Evolutionary conservation across 441 rosid genomes (phyloP).

Genomic region (Dalechampia spathulata): DNA sequence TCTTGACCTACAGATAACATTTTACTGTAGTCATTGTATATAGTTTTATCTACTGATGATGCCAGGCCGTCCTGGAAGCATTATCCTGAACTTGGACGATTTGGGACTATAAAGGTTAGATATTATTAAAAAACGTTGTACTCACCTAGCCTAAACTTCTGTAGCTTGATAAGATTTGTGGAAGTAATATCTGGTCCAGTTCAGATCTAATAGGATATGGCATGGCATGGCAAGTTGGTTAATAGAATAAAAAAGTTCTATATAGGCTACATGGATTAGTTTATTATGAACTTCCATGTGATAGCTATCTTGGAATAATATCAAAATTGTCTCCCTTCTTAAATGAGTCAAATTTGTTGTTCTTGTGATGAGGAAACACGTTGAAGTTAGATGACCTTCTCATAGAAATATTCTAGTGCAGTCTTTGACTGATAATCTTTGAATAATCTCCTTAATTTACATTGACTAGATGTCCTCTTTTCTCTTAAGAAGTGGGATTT

Average conservation of each 20-base stretch:
- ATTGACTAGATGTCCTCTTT: not conserved
- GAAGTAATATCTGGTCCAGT: not conserved
- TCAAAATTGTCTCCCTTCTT: not conserved
- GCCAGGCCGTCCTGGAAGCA: constrained; percentile 7
- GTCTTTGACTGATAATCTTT: not conserved
- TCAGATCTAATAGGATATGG: not conserved
- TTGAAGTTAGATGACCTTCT: no score
- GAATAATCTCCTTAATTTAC: not conserved
- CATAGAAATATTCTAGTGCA: not conserved
- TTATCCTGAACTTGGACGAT: not conserved
- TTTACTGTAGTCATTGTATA: not conserved
- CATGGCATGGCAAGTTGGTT: not conserved
- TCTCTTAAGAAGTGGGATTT: not conserved
- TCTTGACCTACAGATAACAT: not conserved
- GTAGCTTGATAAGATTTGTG: no score
- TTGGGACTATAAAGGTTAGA: no score
- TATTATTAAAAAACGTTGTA: no score
- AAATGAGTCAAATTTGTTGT: not conserved
- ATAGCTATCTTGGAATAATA: not conserved
- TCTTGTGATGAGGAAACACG: not conserved
- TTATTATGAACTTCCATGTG: not conserved
- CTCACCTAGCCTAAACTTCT: no score
- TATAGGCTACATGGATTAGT: not conserved
- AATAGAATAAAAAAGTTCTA: not conserved
- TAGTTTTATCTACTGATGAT: not conserved